Evolutionary conservation across 768 basidiomycete genomes (phyloP), one percentile per base, ranked within the genome.

Genomic region (Neoboletus magnificus): DNA sequence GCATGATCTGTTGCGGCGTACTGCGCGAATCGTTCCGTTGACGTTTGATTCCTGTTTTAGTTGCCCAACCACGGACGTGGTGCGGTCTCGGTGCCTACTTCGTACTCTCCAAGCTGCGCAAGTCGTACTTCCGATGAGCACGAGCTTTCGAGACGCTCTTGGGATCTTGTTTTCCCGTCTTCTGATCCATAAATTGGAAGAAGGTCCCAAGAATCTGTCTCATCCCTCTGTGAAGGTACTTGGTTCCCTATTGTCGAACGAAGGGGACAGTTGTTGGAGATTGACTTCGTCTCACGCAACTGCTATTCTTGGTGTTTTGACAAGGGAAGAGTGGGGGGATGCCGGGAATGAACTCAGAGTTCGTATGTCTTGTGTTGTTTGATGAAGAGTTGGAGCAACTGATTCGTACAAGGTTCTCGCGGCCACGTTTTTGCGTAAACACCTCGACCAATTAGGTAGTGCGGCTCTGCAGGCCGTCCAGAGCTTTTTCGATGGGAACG

Each of bases 31-130:
- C 16, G 62, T 76, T 29, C 66, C 74, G 32, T 66, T 70, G 32
- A 68, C 76, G 23, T 77, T 82, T 56, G 70, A 81, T 47, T 76
- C 68, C 55, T 77, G 77, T 54, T 61, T 77, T 30, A 68, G 67
- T 33, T 79, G 76, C 57, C 57, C 63, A 10, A 69, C 72, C 3
- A 60, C 75, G 2, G 57, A 70, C 1, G 55, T 54, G 13, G 66
- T 66, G 22, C 75, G 81, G 43, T 70, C 68, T 13, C 69, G 73
- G 29, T 71, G 77, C 15, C 60, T 85, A 23, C 62, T 75, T 45
- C 74, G 74, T 25, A 63, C 82, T 13, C 61, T 82, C 18, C 60
- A 68, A n/a, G 64, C 68, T 25, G 71, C 72, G 27, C 42, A 65
- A 43, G 33, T 66, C 58, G 1, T 67, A 20, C 50, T 67, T 49